Base-by-base conservation (phyloP, 176 grass and related monocot genomes). In the Carex cristatella region DNA sequence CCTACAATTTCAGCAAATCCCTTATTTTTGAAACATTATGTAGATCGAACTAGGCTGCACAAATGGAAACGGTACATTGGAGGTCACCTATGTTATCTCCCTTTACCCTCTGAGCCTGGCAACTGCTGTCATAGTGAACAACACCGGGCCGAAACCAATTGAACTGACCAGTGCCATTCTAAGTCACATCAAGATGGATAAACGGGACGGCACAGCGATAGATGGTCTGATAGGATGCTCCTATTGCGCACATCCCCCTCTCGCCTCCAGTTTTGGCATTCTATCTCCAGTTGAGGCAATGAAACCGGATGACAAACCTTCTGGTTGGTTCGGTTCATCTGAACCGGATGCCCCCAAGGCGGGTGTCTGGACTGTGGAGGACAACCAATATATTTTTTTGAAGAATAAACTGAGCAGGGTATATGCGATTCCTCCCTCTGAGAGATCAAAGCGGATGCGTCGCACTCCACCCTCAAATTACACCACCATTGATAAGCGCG, bases 31-130 rank as follows among this genome's bases (percentile, higher is more conserved):
- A 57, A 57, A 0, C 10, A 9, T 33, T 57, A 8, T 16, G 55
- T 67, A 97, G 91, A 89, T 97, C 28, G 95, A 98, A 86, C 86
- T 98, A 75, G 92, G 89, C 53, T 91, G 95, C 92, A 90, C 60
- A 1, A 91, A 90, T 81, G 80, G 69, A n/a, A 81, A 67, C 12
- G 86, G 88, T n/a, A 87, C 88, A 46, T 88, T 95, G 65, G 93
- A 95, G 35, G 65, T 98, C 51, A 89, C 95, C 28, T 98, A 93
- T 85, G 93, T 95, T 53, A 88, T 98, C 46, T 93, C 95, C 18
- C 93, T 98, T 71, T 98, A 90, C 65, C 83, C 79, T 8, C 68
- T 92, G 59, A 98, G 95, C 91, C 91, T 94, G 88, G 95, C 95
- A 66, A 92, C 93, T 10, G 93, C 95, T 81, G 86, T 98, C 80